These are phyloP conservation scores for Ustilago hordei DNA, from an alignment of 1,284 basidiomycete species.

Conservation along the genomic window DNA sequence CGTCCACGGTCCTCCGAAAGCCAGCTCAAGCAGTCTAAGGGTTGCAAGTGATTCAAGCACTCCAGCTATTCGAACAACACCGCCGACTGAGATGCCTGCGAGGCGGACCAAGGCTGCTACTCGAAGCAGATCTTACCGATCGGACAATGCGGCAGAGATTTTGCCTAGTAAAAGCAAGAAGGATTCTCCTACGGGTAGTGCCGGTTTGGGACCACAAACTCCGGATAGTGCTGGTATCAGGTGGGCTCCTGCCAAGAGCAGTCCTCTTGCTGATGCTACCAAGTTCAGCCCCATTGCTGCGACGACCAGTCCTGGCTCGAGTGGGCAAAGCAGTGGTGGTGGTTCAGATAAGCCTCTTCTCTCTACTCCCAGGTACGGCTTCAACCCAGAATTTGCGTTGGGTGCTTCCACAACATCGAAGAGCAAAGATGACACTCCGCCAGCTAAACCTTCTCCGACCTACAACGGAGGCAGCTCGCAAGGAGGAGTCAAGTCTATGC, in stretches of 20 bases:
- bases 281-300: not conserved
- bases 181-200: constrained; percentile 11
- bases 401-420: not conserved
- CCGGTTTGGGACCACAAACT: constrained; percentile 1
- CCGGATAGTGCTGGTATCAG: not conserved
- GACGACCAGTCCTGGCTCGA: constrained; percentile 11
- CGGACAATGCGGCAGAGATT: not conserved
- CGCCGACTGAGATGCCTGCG: not conserved
- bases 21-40: constrained; percentile 8
- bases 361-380: constrained; percentile 25
- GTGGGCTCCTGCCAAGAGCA: constrained; percentile 15
- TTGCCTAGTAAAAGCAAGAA: constrained; percentile 18
- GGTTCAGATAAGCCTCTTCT: constrained; percentile 23
- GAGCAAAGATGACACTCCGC: constrained; percentile 4
- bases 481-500: constrained; percentile 29
- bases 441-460: constrained; percentile 31
- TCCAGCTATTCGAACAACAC: not conserved
- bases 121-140: not conserved
- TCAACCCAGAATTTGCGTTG: constrained; percentile 30
- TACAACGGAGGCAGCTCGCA: constrained; percentile 13
- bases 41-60: constrained; percentile 10
- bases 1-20: not conserved
- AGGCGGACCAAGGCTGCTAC: constrained; percentile 5
- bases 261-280: constrained; percentile 11
- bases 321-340: constrained; percentile 12